Evolutionary conservation across 2,329 filamentous ascomycete species (phyloP).

Genomic region (Colletotrichum filicis): DNA sequence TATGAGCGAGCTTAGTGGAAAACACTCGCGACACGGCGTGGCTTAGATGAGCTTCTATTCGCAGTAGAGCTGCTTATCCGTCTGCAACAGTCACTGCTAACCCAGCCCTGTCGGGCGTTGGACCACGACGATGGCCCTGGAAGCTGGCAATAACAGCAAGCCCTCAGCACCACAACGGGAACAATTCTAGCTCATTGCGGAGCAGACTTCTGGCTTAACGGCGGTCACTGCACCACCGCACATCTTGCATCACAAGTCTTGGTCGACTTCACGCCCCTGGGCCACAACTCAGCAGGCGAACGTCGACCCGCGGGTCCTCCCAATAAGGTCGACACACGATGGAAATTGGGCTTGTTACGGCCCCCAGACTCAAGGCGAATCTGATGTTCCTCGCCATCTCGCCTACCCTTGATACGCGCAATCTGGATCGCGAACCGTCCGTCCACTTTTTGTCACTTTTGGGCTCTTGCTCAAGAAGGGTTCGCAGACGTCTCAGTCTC

Average conservation of each 20-base stretch:
- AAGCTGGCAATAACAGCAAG: neutral
- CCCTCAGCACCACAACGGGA: neutral
- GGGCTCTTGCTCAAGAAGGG: neutral
- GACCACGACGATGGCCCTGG: neutral
- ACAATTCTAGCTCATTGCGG: neutral
- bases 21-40: neutral
- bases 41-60: neutral
- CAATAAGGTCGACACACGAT: conserved; percentile 8
- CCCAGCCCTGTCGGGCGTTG: neutral
- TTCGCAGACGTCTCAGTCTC: neutral
- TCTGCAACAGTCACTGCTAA: neutral
- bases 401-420: conserved; percentile 9
- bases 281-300: neutral
- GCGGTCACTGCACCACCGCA: neutral
- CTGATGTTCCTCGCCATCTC: conserved; percentile 24
- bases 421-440: conserved; percentile 12
- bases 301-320: neutral
- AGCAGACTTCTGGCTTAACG: neutral
- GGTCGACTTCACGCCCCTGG: neutral
- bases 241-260: neutral
- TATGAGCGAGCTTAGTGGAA: neutral
- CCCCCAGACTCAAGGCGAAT: neutral
- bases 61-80: neutral
- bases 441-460: neutral
- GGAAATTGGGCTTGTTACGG: conserved; percentile 21